Percentiles rank a stretch among this genome's conserved stretches.
These are phyloP conservation scores for Phytophthora brassicae DNA, from an alignment of 352 stramenopile genomes.

Conservation along the genomic window DNA sequence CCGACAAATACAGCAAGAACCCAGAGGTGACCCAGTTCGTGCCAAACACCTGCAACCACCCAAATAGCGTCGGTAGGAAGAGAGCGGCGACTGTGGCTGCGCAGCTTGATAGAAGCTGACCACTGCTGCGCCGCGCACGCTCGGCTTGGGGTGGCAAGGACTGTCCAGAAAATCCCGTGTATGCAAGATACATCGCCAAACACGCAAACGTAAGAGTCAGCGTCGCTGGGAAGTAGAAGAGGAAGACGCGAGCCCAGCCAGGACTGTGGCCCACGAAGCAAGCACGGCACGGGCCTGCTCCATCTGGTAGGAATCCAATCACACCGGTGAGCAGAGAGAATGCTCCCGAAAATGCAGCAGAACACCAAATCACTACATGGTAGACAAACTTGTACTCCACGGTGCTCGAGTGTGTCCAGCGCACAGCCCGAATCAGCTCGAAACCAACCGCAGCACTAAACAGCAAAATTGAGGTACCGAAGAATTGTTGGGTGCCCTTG, in stretches of 20 bases:
- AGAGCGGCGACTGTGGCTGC: slow-evolving; percentile 43
- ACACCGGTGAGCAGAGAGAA: slow-evolving; percentile 60
- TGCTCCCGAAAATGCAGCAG: slow-evolving; percentile 36
- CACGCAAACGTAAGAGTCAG: slow-evolving; percentile 40
- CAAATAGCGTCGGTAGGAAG: slow-evolving; percentile 48
- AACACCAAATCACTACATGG: slow-evolving; percentile 57
- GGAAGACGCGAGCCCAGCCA: slow-evolving; percentile 50
- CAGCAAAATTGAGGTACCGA: slow-evolving; percentile 58
- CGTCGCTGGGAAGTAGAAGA: slow-evolving; percentile 62
- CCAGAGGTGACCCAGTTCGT: slow-evolving; percentile 35
- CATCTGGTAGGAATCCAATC: slow-evolving; percentile 70
- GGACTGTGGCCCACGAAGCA: slow-evolving; percentile 60
- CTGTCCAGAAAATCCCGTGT: slow-evolving; percentile 7
- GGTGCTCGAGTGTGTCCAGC: slow-evolving; percentile 49
- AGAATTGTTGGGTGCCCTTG: slow-evolving; percentile 64
- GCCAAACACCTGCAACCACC: slow-evolving; percentile 42
- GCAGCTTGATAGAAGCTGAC: slow-evolving; percentile 52
- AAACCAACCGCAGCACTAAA: slow-evolving; percentile 60
- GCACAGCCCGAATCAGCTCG: slow-evolving; percentile 64
- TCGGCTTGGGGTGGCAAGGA: slow-evolving; percentile 34
- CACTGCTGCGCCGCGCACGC: slow-evolving; percentile 42
- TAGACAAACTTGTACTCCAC: slow-evolving; percentile 63
- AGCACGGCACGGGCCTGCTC: slow-evolving; percentile 50
- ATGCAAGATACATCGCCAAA: slow-evolving; percentile 36
- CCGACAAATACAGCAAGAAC: slow-evolving; percentile 54